These are phyloP conservation scores for Trichodelitschia bisporula DNA, from an alignment of 495 filamentous ascomycete species.

Conservation along the genomic window DNA sequence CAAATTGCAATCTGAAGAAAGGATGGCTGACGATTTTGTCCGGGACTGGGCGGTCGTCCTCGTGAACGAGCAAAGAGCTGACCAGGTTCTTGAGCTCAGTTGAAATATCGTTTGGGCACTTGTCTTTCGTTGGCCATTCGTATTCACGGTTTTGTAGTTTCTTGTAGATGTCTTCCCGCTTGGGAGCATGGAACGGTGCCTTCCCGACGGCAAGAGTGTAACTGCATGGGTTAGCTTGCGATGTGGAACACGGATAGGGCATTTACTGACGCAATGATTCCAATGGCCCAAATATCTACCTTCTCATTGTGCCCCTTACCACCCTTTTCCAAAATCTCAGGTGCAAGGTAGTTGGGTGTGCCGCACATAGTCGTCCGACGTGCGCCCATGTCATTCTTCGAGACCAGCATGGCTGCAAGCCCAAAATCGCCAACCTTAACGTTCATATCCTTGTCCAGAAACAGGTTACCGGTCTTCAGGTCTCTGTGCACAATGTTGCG, in stretches of 20 bases:
- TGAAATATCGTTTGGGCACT: constrained; percentile 16
- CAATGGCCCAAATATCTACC: constrained; percentile 93
- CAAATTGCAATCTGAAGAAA: constrained; percentile 18
- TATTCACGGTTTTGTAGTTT: constrained; percentile 17
- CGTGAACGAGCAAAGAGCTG: constrained; percentile 15
- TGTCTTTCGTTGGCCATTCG: constrained; percentile 16
- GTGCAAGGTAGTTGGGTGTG: constrained; percentile 95
- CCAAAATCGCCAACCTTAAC: constrained; percentile 96
- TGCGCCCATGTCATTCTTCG: constrained; percentile 55
- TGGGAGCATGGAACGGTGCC: constrained; percentile 19
- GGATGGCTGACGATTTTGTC: constrained; percentile 19
- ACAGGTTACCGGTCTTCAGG: constrained; percentile 94
- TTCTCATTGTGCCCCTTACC: constrained; percentile 77
- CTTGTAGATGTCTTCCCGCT: constrained; percentile 20
- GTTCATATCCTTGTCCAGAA: constrained; percentile 90
- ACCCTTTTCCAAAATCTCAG: constrained; percentile 72
- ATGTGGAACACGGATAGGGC: neutral
- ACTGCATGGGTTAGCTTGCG: constrained; percentile 2
- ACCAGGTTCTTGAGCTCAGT: constrained; percentile 17
- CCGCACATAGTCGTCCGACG: constrained; percentile 71
- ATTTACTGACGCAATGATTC: constrained; percentile 63
- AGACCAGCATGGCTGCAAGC: constrained; percentile 73
- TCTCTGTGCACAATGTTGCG: constrained; percentile 91
- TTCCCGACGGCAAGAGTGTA: constrained; percentile 19
- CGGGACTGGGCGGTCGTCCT: constrained; percentile 16